Evolutionary conservation across 371 early-diverging fungal genomes (phyloP), one percentile per base, ranked within the genome.

Genomic region (Lichtheimia hyalospora): DNA sequence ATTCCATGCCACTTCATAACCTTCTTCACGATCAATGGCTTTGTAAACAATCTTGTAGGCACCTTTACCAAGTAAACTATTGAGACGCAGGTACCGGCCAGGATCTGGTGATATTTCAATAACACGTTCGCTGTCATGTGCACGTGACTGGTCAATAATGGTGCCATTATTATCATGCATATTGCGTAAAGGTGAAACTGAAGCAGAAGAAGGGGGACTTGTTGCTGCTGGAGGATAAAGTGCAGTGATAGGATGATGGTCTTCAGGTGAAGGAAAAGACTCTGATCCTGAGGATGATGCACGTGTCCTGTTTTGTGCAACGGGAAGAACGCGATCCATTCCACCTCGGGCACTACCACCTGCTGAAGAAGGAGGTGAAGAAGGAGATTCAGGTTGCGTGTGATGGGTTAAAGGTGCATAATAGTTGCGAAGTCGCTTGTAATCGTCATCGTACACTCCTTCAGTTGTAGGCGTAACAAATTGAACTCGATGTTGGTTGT

Each of bases 1-100:
- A 71, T 94, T 94, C 95, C 95, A 96, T 25, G 96, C 96, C 1
- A 96, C 95, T 67, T 95, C 95, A 49, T 92, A 86, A 20, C 92
- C 92, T 48, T 93, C 92, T 63, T 94, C 94, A 58, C 87, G 79
- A 69, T 96, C 95, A 70, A 90, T 84, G 6, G 90, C 91, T 60
- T 91, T 92, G 67, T 82, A 91, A 3, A 94, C 94, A 49, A 88
- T 84, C 66, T 94, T 94, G 73, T 88, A 92, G 4, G 92, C 89
- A 8, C 94, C 78, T 58, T 77, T 77, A 48, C 77, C 81, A 20
- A 81, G 64, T 2, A 79, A 53, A 1, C 76, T 80, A 39, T 74
- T 75, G 5, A 81, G 68, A 42, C 71, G 65, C 1, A 75, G 67
- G 54, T 73, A 79, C 3, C 75, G 75, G 4, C 48, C 21, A 21